These are phyloP conservation scores for Chrysanthemum makinoi DNA, from an alignment of 129 eudicot species.

Conservation along the genomic window DNA sequence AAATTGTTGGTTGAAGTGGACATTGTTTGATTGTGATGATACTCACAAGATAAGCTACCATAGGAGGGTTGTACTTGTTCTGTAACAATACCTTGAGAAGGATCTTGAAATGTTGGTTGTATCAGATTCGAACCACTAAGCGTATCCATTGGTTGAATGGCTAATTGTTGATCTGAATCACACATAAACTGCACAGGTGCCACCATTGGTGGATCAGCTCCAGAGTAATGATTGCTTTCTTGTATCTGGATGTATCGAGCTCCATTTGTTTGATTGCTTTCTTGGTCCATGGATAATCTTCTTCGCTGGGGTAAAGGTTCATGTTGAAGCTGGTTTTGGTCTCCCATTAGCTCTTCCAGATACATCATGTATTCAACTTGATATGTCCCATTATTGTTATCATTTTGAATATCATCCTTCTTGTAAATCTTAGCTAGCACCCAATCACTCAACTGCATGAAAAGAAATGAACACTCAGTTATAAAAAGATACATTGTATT, in stretches of 20 bases:
- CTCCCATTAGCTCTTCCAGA: not conserved
- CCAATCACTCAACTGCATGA: too few relatives aligned
- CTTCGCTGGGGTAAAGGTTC: too few relatives aligned
- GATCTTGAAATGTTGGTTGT: too few relatives aligned
- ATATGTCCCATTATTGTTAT: not conserved
- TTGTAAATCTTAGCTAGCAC: too few relatives aligned
- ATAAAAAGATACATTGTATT: too few relatives aligned
- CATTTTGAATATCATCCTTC: not conserved
- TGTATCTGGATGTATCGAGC: not conserved
- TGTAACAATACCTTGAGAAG: too few relatives aligned
- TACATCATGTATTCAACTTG: not conserved
- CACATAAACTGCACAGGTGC: not conserved
- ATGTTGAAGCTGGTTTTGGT: too few relatives aligned
- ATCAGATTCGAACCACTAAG: not conserved
- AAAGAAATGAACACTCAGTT: too few relatives aligned
- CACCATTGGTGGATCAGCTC: not conserved
- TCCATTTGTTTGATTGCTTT: not conserved
- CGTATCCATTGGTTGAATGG: not conserved
- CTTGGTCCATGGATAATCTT: not conserved
- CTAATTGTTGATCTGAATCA: not conserved
- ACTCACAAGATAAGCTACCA: too few relatives aligned
- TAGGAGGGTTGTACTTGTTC: too few relatives aligned
- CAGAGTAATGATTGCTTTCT: not conserved
- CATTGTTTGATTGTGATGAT: too few relatives aligned
- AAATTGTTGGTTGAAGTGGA: too few relatives aligned